These are phyloP conservation scores for Xylariaceae sp. DNA, from an alignment of 2,329 filamentous ascomycete genomes.

Conservation along the genomic window DNA sequence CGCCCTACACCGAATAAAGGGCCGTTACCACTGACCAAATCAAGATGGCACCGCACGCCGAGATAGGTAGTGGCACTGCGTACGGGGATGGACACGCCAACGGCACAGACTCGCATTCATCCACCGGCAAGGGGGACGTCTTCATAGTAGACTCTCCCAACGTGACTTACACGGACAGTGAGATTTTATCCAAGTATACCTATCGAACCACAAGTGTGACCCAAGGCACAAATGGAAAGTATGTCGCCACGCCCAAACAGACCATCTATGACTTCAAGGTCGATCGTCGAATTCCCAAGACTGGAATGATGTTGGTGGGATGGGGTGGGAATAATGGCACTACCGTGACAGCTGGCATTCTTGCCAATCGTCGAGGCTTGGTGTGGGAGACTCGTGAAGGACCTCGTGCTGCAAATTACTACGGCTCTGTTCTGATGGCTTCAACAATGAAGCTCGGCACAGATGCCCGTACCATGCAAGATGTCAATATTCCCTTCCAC, in stretches of 20 bases:
- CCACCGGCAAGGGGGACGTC: slow-evolving; percentile 56
- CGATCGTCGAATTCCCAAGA: slow-evolving; percentile 89
- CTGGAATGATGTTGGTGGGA: slow-evolving; percentile 96
- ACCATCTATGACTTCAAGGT: slow-evolving; percentile 97
- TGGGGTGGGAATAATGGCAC: slow-evolving; percentile 98
- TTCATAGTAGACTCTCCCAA: slow-evolving; percentile 93
- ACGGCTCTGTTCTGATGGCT: slow-evolving; percentile 95
- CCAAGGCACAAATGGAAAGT: slow-evolving; percentile 72
- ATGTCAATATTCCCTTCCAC: slow-evolving; percentile 96
- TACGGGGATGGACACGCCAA: slow-evolving; percentile 63
- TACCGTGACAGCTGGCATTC: slow-evolving; percentile 94
- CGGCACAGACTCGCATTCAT: slow-evolving; percentile 39
- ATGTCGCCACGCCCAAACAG: slow-evolving; percentile 84
- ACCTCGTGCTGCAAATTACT: slow-evolving; percentile 88
- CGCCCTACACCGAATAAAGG: slow-evolving; percentile 62
- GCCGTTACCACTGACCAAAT: slow-evolving; percentile 34
- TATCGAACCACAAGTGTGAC: slow-evolving; percentile 92
- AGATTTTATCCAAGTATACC: slow-evolving; percentile 93
- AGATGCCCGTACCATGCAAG: slow-evolving; percentile 80
- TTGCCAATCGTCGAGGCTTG: slow-evolving; percentile 88
- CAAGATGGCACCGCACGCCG: slow-evolving; percentile 93
- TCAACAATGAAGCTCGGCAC: slow-evolving; percentile 97
- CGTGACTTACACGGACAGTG: slow-evolving; percentile 84
- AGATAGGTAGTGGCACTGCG: slow-evolving; percentile 60
- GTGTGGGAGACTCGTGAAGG: slow-evolving; percentile 95